These are phyloP conservation scores for Cephalotrichum gorgonifer DNA, from an alignment of 2,329 filamentous ascomycete species.

Conservation along the genomic window DNA sequence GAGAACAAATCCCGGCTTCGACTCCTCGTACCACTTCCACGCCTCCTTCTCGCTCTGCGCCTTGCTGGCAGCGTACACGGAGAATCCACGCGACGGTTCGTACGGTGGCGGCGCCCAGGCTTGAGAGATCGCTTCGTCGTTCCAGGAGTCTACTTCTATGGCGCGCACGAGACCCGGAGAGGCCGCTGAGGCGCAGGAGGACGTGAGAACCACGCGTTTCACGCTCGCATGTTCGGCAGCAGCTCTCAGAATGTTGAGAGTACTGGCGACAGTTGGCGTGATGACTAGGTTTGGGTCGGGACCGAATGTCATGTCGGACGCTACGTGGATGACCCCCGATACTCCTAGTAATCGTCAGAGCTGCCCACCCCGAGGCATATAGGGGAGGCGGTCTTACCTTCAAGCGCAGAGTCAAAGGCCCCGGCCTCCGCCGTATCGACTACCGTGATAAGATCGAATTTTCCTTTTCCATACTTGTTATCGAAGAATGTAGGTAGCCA, in stretches of 20 bases:
- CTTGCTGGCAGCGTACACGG: constrained; percentile 26
- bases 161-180: constrained; percentile 8
- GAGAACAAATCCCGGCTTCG: constrained; percentile 15
- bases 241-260: constrained; percentile 19
- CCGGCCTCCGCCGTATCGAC: constrained; percentile 16
- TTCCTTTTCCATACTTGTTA: constrained; percentile 11
- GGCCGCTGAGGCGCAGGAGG: constrained; percentile 17
- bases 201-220: constrained; percentile 28
- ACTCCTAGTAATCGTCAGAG: not conserved
- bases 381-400: constrained; percentile 4
- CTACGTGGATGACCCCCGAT: constrained; percentile 25
- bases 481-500: constrained; percentile 3
- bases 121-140: constrained; percentile 16
- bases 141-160: constrained; percentile 19
- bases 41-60: constrained; percentile 20
- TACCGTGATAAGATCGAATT: constrained; percentile 19
- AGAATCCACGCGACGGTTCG: constrained; percentile 11
- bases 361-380: not conserved
- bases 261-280: constrained; percentile 18
- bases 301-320: constrained; percentile 20
- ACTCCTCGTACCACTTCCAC: constrained; percentile 23
- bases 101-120: constrained; percentile 23
- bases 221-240: constrained; percentile 22
- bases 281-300: constrained; percentile 28
- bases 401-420: constrained; percentile 14